Conservation (phyloP, 1,139 yeast genomes). For the Lodderomyces pseudojiufengensis region DNA sequence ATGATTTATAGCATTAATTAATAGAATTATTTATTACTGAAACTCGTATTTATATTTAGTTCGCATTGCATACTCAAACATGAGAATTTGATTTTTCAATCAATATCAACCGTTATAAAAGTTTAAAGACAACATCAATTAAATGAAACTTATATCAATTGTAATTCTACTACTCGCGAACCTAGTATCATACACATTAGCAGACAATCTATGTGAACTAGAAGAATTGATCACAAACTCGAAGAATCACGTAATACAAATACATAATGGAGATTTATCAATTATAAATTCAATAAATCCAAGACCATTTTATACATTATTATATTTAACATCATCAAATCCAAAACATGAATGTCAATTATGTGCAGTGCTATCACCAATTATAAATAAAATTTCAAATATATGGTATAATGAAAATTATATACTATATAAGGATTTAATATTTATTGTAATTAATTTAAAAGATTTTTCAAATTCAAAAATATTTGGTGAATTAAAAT, state of each 20-base stretch:
- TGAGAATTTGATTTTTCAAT: no score
- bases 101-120: no score
- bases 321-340: slow-evolving; percentile 34
- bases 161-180: no score
- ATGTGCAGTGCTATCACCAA: slow-evolving; percentile 20
- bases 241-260: slow-evolving; percentile 21
- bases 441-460: slow-evolving; percentile 52
- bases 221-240: slow-evolving; percentile 5
- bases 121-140: no score
- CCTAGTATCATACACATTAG: no score
- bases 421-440: slow-evolving; percentile 28
- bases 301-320: slow-evolving; percentile 36
- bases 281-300: slow-evolving; percentile 24
- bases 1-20: no score
- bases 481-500: slow-evolving; percentile 35
- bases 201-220: neutral
- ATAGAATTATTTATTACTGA: no score
- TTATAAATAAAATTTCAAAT: slow-evolving; percentile 37
- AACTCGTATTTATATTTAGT: no score
- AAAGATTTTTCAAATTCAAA: slow-evolving; percentile 31
- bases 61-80: no score
- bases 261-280: slow-evolving; percentile 29
- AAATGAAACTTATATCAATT: no score
- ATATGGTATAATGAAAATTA: slow-evolving; percentile 45
- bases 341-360: slow-evolving; percentile 30